These are phyloP conservation scores for Thalassiosira hispida DNA, from an alignment of 352 stramenopile species.

Conservation along the genomic window DNA sequence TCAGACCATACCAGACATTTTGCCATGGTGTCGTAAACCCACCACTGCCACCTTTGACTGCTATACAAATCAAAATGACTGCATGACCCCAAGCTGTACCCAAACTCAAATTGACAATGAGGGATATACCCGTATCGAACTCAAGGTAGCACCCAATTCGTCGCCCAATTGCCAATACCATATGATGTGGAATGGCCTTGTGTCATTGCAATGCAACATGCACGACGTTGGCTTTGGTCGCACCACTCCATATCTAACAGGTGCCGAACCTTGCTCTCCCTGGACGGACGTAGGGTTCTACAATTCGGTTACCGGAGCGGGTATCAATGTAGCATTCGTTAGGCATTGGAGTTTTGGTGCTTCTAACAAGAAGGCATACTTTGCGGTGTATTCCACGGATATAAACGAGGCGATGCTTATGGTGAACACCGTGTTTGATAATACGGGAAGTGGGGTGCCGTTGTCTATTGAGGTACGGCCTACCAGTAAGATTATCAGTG, in stretches of 20 bases:
- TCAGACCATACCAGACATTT: conserved; percentile 7
- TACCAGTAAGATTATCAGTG: not conserved
- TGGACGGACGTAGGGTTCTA: conserved; percentile 4
- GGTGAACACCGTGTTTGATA: conserved; percentile 28
- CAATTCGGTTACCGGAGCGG: not conserved
- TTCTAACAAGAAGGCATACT: conserved; percentile 11
- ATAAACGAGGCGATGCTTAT: conserved; percentile 14
- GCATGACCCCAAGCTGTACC: conserved; percentile 11
- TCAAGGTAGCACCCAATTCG: not conserved
- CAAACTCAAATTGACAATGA: not conserved
- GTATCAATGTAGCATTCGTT: conserved; percentile 18
- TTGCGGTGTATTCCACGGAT: conserved; percentile 26
- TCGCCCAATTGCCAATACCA: not conserved
- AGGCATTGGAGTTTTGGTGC: conserved; percentile 15
- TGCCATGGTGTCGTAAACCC: conserved; percentile 12
- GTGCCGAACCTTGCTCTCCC: not conserved
- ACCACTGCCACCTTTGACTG: not conserved
- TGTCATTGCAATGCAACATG: conserved; percentile 6
- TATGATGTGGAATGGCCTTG: not conserved
- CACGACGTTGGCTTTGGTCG: conserved; percentile 17
- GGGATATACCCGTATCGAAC: conserved; percentile 3
- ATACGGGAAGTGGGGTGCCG: not conserved
- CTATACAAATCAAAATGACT: not conserved
- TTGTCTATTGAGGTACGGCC: not conserved
- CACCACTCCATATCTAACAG: not conserved